Evolutionary conservation across 352 stramenopile species (phyloP), one percentile per base, ranked within the genome.

Genomic region (Phytopythium oedochilum): DNA sequence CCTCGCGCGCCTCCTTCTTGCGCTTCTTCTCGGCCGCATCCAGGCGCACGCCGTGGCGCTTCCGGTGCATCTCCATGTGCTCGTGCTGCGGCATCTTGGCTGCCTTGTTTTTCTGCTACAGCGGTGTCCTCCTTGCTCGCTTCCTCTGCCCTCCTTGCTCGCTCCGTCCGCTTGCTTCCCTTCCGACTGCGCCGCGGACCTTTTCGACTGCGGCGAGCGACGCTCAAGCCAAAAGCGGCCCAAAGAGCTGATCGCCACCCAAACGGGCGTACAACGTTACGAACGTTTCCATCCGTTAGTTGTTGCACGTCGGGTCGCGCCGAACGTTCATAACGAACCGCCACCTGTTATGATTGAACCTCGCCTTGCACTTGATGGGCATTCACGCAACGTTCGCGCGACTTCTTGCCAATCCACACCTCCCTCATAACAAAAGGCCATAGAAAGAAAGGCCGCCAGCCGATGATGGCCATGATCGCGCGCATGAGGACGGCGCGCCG

Each of bases 61-160:
- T 99, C 68, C 95, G 92, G 73, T 99, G 94, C 70, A 98, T 96
- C 87, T 99, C 97, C 94, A 99, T 99, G 70, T 99, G 97, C 81
- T 99, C 97, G 86, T 99, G 96, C 77, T 98, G 95, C 63, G 95
- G 95, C 95, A 98, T 98, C 59, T 81, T 89, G 63, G 34, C 61
- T 68, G 40, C 26, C 15, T 42, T 20, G 22, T 44, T 22, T 14
- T 20, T 17, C 29, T 17, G 23, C 38, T 28, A 50, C 22, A 32
- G 32, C 46, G 42, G n/a, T 31, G 32, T 51, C 22, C 22, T 36
- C 42, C n/a, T 15, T 36, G 14, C 26, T 51, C 12, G 8, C 8
- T 6, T n/a, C n/a, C 26, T 9, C 45, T 26, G 10, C 26, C 17
- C 28, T 38, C 26, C 23, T 4, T 34, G 7, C 20, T 22, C 44